These are phyloP conservation scores for Tolypocladium sp. DNA, from an alignment of 2,329 filamentous ascomycete species.

Conservation along the genomic window DNA sequence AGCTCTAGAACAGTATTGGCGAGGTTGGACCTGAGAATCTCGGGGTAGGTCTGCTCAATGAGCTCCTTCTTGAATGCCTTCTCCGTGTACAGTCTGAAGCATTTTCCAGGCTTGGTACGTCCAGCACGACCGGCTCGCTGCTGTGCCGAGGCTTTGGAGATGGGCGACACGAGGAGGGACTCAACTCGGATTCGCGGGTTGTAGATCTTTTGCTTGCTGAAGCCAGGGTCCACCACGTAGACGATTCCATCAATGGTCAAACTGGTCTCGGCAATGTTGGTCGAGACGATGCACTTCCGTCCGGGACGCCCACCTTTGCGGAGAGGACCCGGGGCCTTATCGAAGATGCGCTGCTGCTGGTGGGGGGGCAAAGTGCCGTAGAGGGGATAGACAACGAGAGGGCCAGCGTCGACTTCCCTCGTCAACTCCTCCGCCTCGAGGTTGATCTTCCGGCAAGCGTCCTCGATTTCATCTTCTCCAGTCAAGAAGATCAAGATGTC, in stretches of 20 bases:
- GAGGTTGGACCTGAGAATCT: slow-evolving; percentile 89
- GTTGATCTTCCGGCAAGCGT: slow-evolving; percentile 83
- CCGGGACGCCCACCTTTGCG: slow-evolving; percentile 73
- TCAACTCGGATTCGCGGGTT: slow-evolving; percentile 95
- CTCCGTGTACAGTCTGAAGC: slow-evolving; percentile 94
- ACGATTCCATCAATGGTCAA: slow-evolving; percentile 98
- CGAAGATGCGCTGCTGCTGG: slow-evolving; percentile 93
- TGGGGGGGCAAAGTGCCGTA: slow-evolving; percentile 89
- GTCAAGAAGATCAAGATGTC: slow-evolving; percentile 93
- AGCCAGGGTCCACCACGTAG: slow-evolving; percentile 97
- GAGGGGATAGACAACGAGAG: slow-evolving; percentile 81
- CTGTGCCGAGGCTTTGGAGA: slow-evolving; percentile 94
- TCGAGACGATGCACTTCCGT: slow-evolving; percentile 89
- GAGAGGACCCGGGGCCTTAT: slow-evolving; percentile 67
- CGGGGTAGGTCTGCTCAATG: slow-evolving; percentile 93
- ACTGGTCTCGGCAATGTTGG: slow-evolving; percentile 96
- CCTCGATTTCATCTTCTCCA: slow-evolving; percentile 97
- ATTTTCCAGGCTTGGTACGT: slow-evolving; percentile 96
- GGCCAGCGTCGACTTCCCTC: slow-evolving; percentile 83
- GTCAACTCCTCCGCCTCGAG: slow-evolving; percentile 89
- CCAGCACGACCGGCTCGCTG: slow-evolving; percentile 98
- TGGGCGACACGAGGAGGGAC: slow-evolving; percentile 92
- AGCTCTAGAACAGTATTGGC: slow-evolving; percentile 91
- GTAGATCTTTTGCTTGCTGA: slow-evolving; percentile 99
- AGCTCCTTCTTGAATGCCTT: slow-evolving; percentile 94